phyloP scores from a whole-genome alignment of 2,329 filamentous ascomycete genomes.

The Fusarium piperis region DNA sequence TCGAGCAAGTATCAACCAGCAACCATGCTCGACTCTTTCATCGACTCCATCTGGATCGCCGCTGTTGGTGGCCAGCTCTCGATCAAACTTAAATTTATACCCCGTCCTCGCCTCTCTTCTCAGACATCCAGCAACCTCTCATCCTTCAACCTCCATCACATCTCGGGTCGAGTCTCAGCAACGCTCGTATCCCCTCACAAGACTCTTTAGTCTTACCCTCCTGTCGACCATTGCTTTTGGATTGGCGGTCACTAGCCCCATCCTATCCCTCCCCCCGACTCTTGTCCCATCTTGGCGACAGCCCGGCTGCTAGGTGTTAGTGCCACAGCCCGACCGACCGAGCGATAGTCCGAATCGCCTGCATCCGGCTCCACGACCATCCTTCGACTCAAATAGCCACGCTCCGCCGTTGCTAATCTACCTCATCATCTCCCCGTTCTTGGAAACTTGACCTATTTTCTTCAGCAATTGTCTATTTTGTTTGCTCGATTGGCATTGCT shows the following conservation, averaged over 20 bases:
- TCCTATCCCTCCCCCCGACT: constrained; percentile 20
- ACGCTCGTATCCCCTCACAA: constrained; percentile 13
- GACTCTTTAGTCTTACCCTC: constrained; percentile 3
- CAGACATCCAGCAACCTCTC: constrained; percentile 5
- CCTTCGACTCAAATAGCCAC: constrained; percentile 27
- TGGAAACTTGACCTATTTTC: background rate
- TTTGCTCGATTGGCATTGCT: background rate
- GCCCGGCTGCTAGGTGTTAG: constrained; percentile 14
- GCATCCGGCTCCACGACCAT: constrained; percentile 12
- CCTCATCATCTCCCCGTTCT: constrained; percentile 26
- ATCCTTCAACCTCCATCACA: constrained; percentile 8
- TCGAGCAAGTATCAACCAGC: background rate
- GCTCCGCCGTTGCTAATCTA: constrained; percentile 15
- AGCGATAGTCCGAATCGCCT: constrained; percentile 40
- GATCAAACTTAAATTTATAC: constrained; percentile 40
- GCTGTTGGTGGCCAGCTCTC: constrained; percentile 25
- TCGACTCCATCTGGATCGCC: constrained; percentile 32
- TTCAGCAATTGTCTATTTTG: background rate
- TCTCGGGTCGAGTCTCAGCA: constrained; percentile 8
- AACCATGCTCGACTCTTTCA: background rate
- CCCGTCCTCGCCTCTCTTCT: constrained; percentile 30
- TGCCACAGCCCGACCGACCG: constrained; percentile 41
- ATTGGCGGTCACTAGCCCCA: constrained; percentile 21
- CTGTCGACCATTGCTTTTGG: background rate
- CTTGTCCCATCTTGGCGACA: constrained; percentile 38